Evolutionary conservation across 2,329 filamentous ascomycete species (phyloP), one percentile per base, ranked within the genome.

Genomic region (Teratosphaeria gauchensis): DNA sequence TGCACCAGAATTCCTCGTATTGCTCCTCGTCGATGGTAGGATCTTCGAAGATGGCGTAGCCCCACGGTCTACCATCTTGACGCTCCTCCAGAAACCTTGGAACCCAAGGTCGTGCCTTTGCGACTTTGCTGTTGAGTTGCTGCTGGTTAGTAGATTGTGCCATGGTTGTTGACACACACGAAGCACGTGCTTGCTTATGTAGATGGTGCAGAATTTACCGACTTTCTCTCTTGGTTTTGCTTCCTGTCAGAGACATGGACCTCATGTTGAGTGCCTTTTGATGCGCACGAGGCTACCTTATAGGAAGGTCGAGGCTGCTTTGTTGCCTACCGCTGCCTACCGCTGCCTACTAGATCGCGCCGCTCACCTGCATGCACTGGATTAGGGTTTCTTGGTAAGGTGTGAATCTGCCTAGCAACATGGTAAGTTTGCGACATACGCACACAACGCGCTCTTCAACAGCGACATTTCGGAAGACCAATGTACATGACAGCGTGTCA

Each of bases 51-150:
- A 61, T 56, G 4, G 53, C 56, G 21, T 61, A 58, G 28, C 53
- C 56, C 59, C 56, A 61, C 30, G 56, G 55, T 33, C 31, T 24
- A 5, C 58, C 58, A 53, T 60, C 56, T 28, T 4, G 77, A 77
- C 3, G 5, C 7, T 48, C n/a, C 21, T 48, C 42, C n/a, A 48
- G 1, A 16, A 46, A 46, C 2, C 38, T 6, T 46, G 4, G 14
- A 6, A 19, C 16, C 16, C 38, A 46, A 46, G 38, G 38, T 46
- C 38, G 38, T 2, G 38, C 38, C 12, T 46, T 46, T 2, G 4
- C 6, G 38, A 4, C 6, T 46, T 19, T 16, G 5, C 5, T n/a
- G 16, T 16, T 6, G 38, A 46, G 14, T 16, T 42, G 7, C 8
- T 42, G 38, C 38, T 42, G 38, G 14, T 11, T 16, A 42, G 38